Evolutionary conservation across 352 stramenopile genomes (phyloP).

Genomic region (Phytophthora vignae): DNA sequence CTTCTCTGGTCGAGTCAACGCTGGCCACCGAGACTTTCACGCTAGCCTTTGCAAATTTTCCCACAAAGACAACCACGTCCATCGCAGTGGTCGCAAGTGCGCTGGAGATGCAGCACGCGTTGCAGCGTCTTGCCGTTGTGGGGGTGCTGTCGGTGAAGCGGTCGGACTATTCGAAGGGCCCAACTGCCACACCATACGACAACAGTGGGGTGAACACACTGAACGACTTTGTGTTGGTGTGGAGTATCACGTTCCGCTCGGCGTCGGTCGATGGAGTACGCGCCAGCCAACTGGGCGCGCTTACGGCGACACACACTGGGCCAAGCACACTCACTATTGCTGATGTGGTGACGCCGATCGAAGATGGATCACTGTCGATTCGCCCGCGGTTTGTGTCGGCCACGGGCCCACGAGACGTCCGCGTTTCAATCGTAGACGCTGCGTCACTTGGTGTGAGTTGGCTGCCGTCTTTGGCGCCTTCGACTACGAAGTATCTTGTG

Average conservation of each 20-base stretch:
- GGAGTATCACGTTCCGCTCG: slow-evolving; percentile 82
- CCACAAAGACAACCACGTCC: slow-evolving; percentile 34
- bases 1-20: slow-evolving; percentile 40
- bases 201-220: slow-evolving; percentile 49
- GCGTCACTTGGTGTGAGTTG: slow-evolving; percentile 77
- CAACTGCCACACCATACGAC: slow-evolving; percentile 52
- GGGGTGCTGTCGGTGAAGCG: slow-evolving; percentile 64
- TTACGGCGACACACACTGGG: slow-evolving; percentile 43
- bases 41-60: slow-evolving; percentile 66
- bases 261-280: slow-evolving; percentile 55
- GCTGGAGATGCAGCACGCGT: slow-evolving; percentile 53
- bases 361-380: slow-evolving; percentile 40
- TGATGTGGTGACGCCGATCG: slow-evolving; percentile 40
- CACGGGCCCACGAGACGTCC: slow-evolving; percentile 52
- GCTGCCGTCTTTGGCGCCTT: slow-evolving; percentile 40
- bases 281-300: slow-evolving; percentile 55
- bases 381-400: slow-evolving; percentile 55
- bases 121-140: slow-evolving; percentile 62
- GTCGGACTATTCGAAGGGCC: slow-evolving; percentile 68
- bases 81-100: slow-evolving; percentile 66
- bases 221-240: slow-evolving; percentile 59
- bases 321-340: slow-evolving; percentile 36
- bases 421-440: slow-evolving; percentile 68
- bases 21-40: slow-evolving; percentile 59
- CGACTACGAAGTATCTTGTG: slow-evolving; percentile 79